A percentile compares a stretch with the other conserved stretches of the same genome.
Conservation (phyloP, 2,329 filamentous ascomycete species). For the Escovopsis sp. region DNA sequence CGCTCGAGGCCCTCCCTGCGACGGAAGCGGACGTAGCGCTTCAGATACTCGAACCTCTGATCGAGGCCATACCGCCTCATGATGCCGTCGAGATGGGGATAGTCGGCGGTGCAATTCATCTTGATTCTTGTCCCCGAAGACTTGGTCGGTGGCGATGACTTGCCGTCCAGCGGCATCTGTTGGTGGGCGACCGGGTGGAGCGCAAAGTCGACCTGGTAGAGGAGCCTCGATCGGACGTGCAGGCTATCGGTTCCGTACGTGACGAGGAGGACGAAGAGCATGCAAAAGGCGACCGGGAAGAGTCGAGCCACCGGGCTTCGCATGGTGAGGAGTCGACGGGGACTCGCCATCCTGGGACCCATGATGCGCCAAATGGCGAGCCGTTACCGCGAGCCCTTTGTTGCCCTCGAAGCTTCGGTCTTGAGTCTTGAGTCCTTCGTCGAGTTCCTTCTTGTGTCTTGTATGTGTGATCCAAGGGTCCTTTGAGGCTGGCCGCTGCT, state of each 20-base stretch:
- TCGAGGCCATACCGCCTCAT: slow-evolving; percentile 32
- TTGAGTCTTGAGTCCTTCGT: no score
- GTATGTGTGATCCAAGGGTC: no score
- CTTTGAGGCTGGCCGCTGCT: no score
- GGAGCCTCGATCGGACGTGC: slow-evolving; percentile 26
- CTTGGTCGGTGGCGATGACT: slow-evolving; percentile 7
- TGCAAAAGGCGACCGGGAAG: slow-evolving; percentile 26
- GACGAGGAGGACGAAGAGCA: slow-evolving; percentile 27
- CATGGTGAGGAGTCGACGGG: slow-evolving; percentile 31
- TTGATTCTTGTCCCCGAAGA: slow-evolving; percentile 13
- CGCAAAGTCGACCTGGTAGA: slow-evolving; percentile 19
- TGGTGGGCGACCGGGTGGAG: slow-evolving; percentile 13
- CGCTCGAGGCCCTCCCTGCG: slow-evolving; percentile 32
- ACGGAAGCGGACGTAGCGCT: slow-evolving; percentile 38
- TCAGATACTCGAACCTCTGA: slow-evolving; percentile 39
- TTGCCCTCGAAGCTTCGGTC: no score
- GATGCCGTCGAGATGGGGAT: slow-evolving; percentile 28
- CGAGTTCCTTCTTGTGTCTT: no score
- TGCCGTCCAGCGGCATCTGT: slow-evolving; percentile 16
- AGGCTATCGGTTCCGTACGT: slow-evolving; percentile 27
- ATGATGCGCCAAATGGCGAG: slow-evolving; percentile 10
- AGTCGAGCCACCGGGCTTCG: slow-evolving; percentile 33
- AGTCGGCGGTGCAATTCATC: slow-evolving; percentile 37
- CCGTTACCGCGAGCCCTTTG: no score
- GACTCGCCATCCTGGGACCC: slow-evolving; percentile 22